Base-by-base conservation (phyloP, 2,329 filamentous ascomycete genomes). In the Colletotrichum abscissum region DNA sequence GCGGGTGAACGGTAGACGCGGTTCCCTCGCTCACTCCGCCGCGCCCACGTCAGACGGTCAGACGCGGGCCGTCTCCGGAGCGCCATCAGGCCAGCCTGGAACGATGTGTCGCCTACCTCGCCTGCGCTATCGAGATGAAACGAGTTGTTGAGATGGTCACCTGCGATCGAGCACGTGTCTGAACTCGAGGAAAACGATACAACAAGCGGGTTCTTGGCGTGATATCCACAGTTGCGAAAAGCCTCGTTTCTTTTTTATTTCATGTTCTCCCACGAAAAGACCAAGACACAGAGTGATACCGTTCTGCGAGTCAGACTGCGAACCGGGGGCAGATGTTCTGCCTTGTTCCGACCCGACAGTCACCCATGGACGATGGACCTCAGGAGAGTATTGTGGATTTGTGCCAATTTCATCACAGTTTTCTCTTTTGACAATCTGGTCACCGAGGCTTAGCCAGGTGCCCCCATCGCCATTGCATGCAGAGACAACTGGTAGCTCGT, bases 221-320 rank as follows among this genome's bases (percentile, higher is more conserved):
- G 26, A 42, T 69, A 58, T 35, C 38, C 26, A 11, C 35, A 26
- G 54, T 11, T 22, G 30, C 57, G 46, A n/a, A 64, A 55, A 19
- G 12, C 46, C 30, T n/a, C 42, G 42, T 49, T 49, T 49, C 42
- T 19, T 49, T 49, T 49, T 49, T 11, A n/a, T 49, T 49, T 49
- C 42, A 49, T 49, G 19, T 60, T 55, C 14, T 8, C 42, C 70
- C 5, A 42, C 38, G 12, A 19, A 5, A 16, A 14, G 59, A 55
- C 16, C 42, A 28, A 14, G 22, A 65, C 60, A 38, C n/a, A 33
- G 54, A 30, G n/a, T 38, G 16, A 69, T 69, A 54, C 3, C 38
- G 19, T 35, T 58, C 58, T 69, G 33, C 65, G 65, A 68, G 69
- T 69, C 65, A 69, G 66, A 16, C 19, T 12, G 58, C 30, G 38